phyloP scores from a whole-genome alignment of 306 rosid species.

The Arachis hypogaea region DNA sequence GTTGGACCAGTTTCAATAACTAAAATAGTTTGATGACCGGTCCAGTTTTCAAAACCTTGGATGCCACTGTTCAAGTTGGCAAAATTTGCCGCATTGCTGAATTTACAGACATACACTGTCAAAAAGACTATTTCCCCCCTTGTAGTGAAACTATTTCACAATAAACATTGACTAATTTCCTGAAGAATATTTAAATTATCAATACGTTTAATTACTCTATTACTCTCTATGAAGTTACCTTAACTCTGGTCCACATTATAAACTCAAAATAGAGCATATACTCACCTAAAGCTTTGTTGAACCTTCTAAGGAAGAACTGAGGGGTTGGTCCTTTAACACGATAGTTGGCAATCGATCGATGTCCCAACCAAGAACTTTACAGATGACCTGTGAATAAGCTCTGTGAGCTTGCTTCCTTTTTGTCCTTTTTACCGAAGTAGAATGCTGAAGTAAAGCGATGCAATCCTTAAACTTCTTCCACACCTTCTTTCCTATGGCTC shows the following conservation, averaged over 20 bases:
- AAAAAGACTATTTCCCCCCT: too few species aligned
- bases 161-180: too few species aligned
- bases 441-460: slow-evolving; percentile 52
- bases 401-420: slow-evolving; percentile 47
- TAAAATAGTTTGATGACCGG: too few species aligned
- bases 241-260: not conserved
- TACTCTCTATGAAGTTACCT: slow-evolving; percentile 20
- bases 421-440: slow-evolving; percentile 34
- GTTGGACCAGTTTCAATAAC: too few species aligned
- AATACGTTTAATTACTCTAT: too few species aligned
- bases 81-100: not conserved
- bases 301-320: slow-evolving; percentile 35
- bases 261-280: not conserved
- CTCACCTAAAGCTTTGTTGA: slow-evolving; percentile 15
- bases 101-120: not conserved
- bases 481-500: slow-evolving; percentile 46
- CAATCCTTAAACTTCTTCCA: slow-evolving; percentile 54
- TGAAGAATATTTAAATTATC: too few species aligned
- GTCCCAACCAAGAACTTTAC: slow-evolving; percentile 68
- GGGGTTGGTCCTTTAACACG: slow-evolving; percentile 51
- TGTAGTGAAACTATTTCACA: too few species aligned
- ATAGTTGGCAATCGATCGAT: slow-evolving; percentile 44
- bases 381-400: slow-evolving; percentile 52
- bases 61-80: too few species aligned
- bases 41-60: too few species aligned